Conservation (phyloP, 2,329 filamentous ascomycete species). For the Neocatenulostroma microsporum region DNA sequence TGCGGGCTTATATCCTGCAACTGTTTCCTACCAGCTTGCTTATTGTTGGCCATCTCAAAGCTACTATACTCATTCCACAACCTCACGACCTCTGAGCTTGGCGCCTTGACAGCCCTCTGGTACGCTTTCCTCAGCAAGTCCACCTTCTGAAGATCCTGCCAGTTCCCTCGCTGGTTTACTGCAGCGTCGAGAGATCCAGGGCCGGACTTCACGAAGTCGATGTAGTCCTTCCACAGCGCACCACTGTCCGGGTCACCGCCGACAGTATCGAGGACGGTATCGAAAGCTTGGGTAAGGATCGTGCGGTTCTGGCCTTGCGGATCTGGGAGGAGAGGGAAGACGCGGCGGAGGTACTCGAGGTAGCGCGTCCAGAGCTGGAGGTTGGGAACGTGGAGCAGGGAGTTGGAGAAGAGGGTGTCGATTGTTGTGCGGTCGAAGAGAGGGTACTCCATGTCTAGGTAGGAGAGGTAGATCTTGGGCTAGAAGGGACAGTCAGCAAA, state of each 20-base stretch:
- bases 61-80: constrained; percentile 98
- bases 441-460: constrained; percentile 81
- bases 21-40: constrained; percentile 86
- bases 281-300: constrained; percentile 78
- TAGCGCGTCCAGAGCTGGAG: constrained; percentile 89
- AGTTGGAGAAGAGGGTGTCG: constrained; percentile 75
- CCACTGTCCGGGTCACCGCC: constrained; percentile 88
- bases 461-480: constrained; percentile 88
- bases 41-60: constrained; percentile 91
- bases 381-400: constrained; percentile 69
- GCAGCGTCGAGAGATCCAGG: constrained; percentile 72
- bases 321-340: constrained; percentile 80
- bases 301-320: constrained; percentile 66
- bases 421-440: constrained; percentile 73
- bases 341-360: constrained; percentile 86
- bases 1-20: constrained; percentile 84
- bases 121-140: constrained; percentile 87
- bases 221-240: constrained; percentile 86
- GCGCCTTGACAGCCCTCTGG: constrained; percentile 79
- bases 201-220: constrained; percentile 82
- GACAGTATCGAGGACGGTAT: constrained; percentile 82
- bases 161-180: too few relatives aligned
- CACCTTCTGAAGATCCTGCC: constrained; percentile 99
- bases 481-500: constrained; percentile 33
- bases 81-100: constrained; percentile 71